Percentiles rank a stretch among this genome's conserved stretches.
phyloP scores from a whole-genome alignment of 306 rosid genomes.

The Citrullus amarus region DNA sequence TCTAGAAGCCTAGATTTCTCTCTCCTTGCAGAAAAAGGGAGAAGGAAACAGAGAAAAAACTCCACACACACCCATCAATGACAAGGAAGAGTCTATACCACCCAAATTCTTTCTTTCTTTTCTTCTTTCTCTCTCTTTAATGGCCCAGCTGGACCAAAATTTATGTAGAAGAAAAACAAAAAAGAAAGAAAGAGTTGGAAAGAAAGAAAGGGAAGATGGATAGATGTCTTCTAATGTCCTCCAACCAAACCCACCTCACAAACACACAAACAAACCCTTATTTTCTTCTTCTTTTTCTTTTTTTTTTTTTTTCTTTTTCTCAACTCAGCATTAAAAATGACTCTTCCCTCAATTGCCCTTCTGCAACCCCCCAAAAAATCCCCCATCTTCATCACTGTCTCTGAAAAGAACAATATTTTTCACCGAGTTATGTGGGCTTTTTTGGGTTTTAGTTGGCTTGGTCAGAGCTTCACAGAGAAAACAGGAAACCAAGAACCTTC shows the following conservation, averaged over 20 bases:
- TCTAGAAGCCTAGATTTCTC: constrained; percentile 15
- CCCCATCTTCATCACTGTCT: constrained; percentile 96
- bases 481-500: constrained; percentile 75
- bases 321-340: constrained; percentile 23
- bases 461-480: constrained; percentile 96
- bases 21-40: constrained; percentile 28
- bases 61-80: constrained; percentile 33
- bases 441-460: constrained; percentile 71
- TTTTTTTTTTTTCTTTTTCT: constrained; percentile 4
- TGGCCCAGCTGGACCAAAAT: constrained; percentile 99
- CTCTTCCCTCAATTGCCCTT: constrained; percentile 70
- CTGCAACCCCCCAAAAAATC: constrained; percentile 94
- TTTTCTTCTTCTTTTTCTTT: background rate
- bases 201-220: constrained; percentile 30
- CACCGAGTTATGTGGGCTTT: constrained; percentile 99
- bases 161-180: constrained; percentile 46
- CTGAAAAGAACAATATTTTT: constrained; percentile 59
- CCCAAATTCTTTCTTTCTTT: background rate
- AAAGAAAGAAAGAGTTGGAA: constrained; percentile 25
- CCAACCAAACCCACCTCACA: constrained; percentile 87
- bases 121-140: constrained; percentile 35
- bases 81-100: constrained; percentile 49
- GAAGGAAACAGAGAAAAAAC: constrained; percentile 67
- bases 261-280: background rate
- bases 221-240: constrained; percentile 74